These are phyloP conservation scores for Cyanidiococcus yangmingshanensis DNA, from an alignment of 23 red algal species.

Conservation along the genomic window DNA sequence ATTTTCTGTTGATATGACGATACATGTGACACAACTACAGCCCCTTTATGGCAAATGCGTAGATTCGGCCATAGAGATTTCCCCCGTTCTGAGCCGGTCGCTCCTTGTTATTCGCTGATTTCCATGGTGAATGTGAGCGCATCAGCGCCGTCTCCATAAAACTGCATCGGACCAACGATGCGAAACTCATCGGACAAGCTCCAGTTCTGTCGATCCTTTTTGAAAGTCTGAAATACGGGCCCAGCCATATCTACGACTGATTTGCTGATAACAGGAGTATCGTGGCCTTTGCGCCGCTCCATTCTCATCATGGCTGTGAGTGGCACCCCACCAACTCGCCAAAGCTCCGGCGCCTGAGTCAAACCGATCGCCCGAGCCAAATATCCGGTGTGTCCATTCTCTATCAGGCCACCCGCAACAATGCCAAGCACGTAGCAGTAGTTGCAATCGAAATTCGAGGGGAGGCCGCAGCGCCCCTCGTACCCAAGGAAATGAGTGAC, in stretches of 20 bases:
- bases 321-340: conserved; percentile 74
- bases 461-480: conserved; percentile 78
- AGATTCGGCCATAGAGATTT: too few relatives aligned
- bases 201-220: conserved; percentile 51
- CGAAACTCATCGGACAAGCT: conserved; percentile 67
- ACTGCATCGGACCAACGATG: conserved; percentile 76
- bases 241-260: conserved; percentile 63
- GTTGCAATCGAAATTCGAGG: conserved; percentile 92
- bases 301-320: conserved; percentile 98
- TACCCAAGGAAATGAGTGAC: conserved; percentile 88
- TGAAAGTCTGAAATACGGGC: conserved; percentile 61
- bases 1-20: too few relatives aligned
- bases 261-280: conserved; percentile 85
- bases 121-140: conserved; percentile 32
- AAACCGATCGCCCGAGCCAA: conserved; percentile 59
- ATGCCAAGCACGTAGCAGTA: conserved; percentile 83
- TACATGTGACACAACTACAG: too few relatives aligned
- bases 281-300: conserved; percentile 82
- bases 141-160: conserved; percentile 57
- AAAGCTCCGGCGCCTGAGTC: conserved; percentile 58
- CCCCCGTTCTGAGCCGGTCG: too few relatives aligned
- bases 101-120: not conserved
- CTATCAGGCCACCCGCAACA: conserved; percentile 70
- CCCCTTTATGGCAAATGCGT: too few relatives aligned
- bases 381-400: conserved; percentile 59